Percentiles rank a stretch among this genome's conserved stretches.
Conservation (phyloP, 202 grass and related monocot species). For the Saccharum hybrid region DNA sequence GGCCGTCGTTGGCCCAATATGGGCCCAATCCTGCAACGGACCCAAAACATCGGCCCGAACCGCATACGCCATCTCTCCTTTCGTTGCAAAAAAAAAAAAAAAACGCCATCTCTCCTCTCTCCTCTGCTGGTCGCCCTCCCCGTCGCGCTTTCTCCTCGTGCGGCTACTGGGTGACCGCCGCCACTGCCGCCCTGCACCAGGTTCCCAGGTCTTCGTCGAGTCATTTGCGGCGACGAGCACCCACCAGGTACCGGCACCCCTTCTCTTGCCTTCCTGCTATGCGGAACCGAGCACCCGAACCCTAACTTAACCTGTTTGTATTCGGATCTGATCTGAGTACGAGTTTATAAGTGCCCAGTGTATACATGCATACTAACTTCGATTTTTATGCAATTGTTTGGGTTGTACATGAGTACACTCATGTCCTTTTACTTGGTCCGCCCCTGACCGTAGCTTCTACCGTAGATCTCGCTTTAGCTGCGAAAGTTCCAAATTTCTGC, state of each 20-base stretch:
- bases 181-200: not conserved
- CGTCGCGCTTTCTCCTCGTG: not conserved
- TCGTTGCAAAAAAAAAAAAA: too few relatives aligned
- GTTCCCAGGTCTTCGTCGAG: not conserved
- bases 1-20: not conserved
- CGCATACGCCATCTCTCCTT: not conserved
- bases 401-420: not conserved
- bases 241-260: not conserved
- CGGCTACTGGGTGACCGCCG: not conserved
- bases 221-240: not conserved
- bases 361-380: not conserved
- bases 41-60: not conserved
- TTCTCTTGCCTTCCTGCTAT: not conserved
- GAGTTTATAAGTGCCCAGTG: not conserved
- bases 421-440: not conserved
- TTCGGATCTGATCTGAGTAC: not conserved
- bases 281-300: not conserved
- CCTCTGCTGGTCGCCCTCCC: not conserved
- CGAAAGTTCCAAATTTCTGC: not conserved
- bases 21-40: not conserved
- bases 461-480: constrained; percentile 33
- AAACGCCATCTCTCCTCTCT: too few relatives aligned
- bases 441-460: not conserved
- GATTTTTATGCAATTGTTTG: not conserved
- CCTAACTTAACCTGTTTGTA: not conserved